Conservation (phyloP, 768 basidiomycete genomes). For the Tephrocybe sp. region DNA sequence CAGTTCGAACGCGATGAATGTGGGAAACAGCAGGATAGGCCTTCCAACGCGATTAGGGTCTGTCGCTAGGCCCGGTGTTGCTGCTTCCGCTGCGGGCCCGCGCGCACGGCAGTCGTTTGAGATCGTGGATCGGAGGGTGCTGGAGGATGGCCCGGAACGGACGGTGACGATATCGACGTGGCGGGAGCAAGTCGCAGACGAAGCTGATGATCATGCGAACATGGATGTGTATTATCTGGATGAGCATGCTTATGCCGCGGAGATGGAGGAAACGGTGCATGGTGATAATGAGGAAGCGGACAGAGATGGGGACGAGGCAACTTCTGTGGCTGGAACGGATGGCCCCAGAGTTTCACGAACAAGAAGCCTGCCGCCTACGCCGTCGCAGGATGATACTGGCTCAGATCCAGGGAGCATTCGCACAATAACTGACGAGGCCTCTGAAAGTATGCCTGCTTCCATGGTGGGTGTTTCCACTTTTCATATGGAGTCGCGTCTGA, state of each 20-base stretch:
- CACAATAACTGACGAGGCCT: conserved; percentile 14
- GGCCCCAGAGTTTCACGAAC: not conserved
- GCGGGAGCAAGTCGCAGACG: conserved; percentile 52
- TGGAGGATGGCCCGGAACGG: conserved; percentile 50
- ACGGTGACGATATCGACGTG: conserved; percentile 57
- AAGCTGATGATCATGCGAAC: conserved; percentile 34
- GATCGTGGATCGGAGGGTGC: conserved; percentile 38
- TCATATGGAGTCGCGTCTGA: too few species aligned
- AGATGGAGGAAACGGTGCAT: not conserved
- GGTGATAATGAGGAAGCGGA: conserved; percentile 16
- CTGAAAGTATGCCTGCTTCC: conserved; percentile 3
- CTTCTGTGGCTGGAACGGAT: conserved; percentile 9
- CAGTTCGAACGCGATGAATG: conserved; percentile 8
- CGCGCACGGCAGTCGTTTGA: conserved; percentile 40
- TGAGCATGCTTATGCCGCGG: conserved; percentile 31
- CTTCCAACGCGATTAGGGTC: conserved; percentile 22
- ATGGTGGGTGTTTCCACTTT: not conserved
- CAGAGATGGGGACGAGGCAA: conserved; percentile 8
- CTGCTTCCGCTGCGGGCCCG: conserved; percentile 18
- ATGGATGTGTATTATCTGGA: conserved; percentile 49
- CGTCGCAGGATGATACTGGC: not conserved
- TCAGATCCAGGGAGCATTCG: conserved; percentile 12
- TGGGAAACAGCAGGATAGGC: conserved; percentile 22
- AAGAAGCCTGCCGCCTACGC: conserved; percentile 5
- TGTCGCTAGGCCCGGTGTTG: not conserved